A percentile compares a stretch with the other conserved stretches of the same genome.
Conservation (phyloP, 2,329 filamentous ascomycete genomes). For the Beauveria medogensis region DNA sequence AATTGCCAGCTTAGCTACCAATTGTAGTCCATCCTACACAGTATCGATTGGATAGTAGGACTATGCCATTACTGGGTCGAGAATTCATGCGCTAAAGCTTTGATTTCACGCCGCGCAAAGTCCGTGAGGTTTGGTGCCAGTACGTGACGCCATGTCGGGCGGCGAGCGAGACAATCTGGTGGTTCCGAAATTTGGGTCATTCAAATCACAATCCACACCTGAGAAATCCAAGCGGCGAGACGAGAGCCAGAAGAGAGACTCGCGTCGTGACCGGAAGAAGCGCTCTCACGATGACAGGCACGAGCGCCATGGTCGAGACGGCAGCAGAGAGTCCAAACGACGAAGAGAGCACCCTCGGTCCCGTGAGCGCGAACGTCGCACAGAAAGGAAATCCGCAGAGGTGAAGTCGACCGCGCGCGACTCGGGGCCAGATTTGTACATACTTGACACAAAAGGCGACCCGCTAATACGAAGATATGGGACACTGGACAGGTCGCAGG, state of each 20-base stretch:
- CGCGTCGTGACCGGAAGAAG: slow-evolving; percentile 12
- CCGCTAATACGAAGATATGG: slow-evolving; percentile 67
- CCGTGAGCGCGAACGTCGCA: not conserved
- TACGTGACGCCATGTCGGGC: slow-evolving; percentile 19
- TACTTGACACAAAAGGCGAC: slow-evolving; percentile 70
- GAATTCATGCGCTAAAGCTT: not conserved
- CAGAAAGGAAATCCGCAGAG: slow-evolving; percentile 1
- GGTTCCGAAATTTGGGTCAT: slow-evolving; percentile 68
- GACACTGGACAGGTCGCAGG: slow-evolving; percentile 58
- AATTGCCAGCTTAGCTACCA: not conserved
- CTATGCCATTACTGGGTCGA: no score
- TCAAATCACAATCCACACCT: slow-evolving; percentile 37
- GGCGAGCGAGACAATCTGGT: slow-evolving; percentile 19
- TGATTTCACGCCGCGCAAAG: not conserved
- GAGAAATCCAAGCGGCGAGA: slow-evolving; percentile 28
- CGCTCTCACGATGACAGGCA: slow-evolving; percentile 12
- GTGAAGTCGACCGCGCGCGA: not conserved
- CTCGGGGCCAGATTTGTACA: slow-evolving; percentile 30
- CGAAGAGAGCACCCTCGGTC: slow-evolving; percentile 13
- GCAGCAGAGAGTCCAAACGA: slow-evolving; percentile 15
- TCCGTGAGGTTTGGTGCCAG: not conserved
- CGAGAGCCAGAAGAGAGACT: slow-evolving; percentile 12
- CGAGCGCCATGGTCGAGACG: slow-evolving; percentile 11
- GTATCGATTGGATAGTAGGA: not conserved
- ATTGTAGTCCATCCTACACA: not conserved